Evolutionary conservation across 441 rosid species (phyloP), one percentile per base, ranked within the genome.

Genomic region (Dalechampia spathulata): DNA sequence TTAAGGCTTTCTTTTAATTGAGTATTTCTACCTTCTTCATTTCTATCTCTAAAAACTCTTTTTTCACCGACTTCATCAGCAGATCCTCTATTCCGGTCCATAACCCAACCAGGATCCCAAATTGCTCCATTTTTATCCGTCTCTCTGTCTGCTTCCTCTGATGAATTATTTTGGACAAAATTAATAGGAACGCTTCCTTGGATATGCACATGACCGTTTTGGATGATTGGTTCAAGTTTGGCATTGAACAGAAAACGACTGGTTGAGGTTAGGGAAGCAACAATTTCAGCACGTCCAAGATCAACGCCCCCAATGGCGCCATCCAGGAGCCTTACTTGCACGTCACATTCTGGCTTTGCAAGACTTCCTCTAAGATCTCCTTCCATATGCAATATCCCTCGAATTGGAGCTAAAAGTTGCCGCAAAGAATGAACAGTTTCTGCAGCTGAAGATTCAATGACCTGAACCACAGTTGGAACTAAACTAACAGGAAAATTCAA

Each of bases 291-390:
- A 58, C 95, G 86, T 65, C 97, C 97, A 57, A 94, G 91, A 76
- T 87, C 97, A 72, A 90, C 87, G 65, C 99, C 97, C 47, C 96
- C 97, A 68, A 90, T 76, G 21, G 94, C 89, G 64, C 99, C 97
- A 79, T 94, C 99, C 68, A 94, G 75, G 55, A 94, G 90, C 75
- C 96, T 83, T 48, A 94, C 95, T 72, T 94, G 93, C 58, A 94
- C 95, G 73, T 94, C 96, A 64, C 99, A 94, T 77, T 90, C 97
- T 61, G 97, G 97, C 76, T 87, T 94, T 65, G 78, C 93, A 49
- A 84, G 83, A 75, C 78, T 94, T 68, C 97, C 99, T 75, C 99
- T 83, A 34, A 94, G 92, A 81, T 94, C 99, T 56, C 99, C 99
- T 79, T 94, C 99, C 95, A 87, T 90, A 74, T 94, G 96, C 67